Base-by-base conservation (phyloP, 768 basidiomycete species). In the Lactifluus subvellereus region DNA sequence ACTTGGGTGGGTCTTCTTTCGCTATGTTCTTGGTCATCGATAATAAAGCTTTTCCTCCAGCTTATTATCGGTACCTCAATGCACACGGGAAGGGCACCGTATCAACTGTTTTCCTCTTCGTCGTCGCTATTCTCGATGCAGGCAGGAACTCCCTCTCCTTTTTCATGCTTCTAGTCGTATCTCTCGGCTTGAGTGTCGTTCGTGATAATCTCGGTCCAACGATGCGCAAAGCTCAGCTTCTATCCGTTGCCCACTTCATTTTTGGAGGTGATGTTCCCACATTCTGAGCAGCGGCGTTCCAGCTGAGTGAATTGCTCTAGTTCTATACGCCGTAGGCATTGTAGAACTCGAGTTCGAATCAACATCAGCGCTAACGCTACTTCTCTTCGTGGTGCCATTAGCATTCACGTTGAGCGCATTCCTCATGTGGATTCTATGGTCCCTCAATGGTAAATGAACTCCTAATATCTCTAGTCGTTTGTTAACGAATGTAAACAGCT, bases 371-470 rank as follows among this genome's bases (percentile, higher is more conserved):
- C 77, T 96, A 58, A 73, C 92, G 54, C 81, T 97, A 32, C 77
- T 99, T 64, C 72, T 97, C 68, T 94, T 98, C 72, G 90, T 98
- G 65, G 86, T 98, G 63, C 97, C 97, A 6, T 79, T 99, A 54
- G 91, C 96, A 1, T 89, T 98, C 75, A 94, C 94, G 1, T 80
- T 99, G n/a, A 96, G 94, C 61, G 87, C 88, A 1, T 99, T 98
- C 79, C 81, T 99, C 30, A 80, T 96, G 66, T 98, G 96, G 96
- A 98, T 96, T 56, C 84, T 96, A 77, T 88, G 94, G 72, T 84
- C 90, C 11, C 77, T 97, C 54, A 94, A 93, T 69, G 87, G 93
- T 93, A 65, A 33, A 27, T 14, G 22, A 20, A 1, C 30, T 22
- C 27, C 27, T 52, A 3, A n/a, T 47, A 66, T 58, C 13, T 57